Base-by-base conservation (phyloP, 2,329 filamentous ascomycete genomes). In the Clonostachys rosea region DNA sequence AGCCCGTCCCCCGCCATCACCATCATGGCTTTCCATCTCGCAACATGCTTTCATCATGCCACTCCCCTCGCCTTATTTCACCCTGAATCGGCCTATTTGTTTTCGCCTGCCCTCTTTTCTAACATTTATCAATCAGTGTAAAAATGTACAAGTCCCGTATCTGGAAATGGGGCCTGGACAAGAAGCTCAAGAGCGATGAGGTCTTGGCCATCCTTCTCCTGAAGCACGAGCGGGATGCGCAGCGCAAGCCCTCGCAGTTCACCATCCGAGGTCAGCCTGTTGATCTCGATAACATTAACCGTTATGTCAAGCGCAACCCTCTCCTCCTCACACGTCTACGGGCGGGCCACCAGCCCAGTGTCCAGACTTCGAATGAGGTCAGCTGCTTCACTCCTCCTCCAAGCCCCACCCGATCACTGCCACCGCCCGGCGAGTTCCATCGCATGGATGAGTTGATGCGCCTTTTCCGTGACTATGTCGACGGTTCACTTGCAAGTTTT, bases 121-220 rank as follows among this genome's bases (percentile, higher is more conserved):
- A 14, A 39, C 36, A 18, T 39, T 11, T 14, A 18, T 12, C 10
- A 30, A 16, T 20, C 48, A 69, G 66, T 17, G 64, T 66, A 46
- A 69, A 68, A 53, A 70, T 70, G 65, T 70, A 67, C 56, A 70
- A 70, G 58, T 69, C 67, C 41, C 62, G 67, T 41, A 68, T 70
- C 43, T 66, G 62, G 58, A 64, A 65, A 52, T 70, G 68, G 68
- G 63, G 65, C 6, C 60, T 70, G 40, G 65, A 68, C 45, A 70
- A 70, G 53, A 70, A 70, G 52, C 56, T 70, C 44, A 68, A 69
- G 51, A 63, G 67, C 40, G 63, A 66, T 33, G 68, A 70, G 48
- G 65, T 70, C 5, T 51, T 69, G 20, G 63, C 66, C 45, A 64
- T 70, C 42, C 61, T 70, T 39, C 58, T 64, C 33, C 58, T 64